These are phyloP conservation scores for Pezicula rhizophila DNA, from an alignment of 2,329 filamentous ascomycete genomes.

Conservation along the genomic window DNA sequence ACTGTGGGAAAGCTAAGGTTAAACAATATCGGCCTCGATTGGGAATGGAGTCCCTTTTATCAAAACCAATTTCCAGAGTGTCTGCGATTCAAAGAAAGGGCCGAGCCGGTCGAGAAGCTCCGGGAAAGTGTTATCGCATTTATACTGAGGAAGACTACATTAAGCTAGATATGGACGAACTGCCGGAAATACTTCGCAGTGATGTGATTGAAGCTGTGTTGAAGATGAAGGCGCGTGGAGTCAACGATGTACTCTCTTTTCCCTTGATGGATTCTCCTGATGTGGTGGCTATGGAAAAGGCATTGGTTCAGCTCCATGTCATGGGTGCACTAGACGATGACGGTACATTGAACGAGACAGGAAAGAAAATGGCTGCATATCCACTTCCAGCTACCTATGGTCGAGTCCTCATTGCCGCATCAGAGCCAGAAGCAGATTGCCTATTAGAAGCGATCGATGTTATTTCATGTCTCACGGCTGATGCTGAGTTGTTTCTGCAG, in stretches of 20 bases:
- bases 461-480: constrained; percentile 57
- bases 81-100: constrained; percentile 88
- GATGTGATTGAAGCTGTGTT: constrained; percentile 82
- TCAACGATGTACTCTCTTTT: constrained; percentile 75
- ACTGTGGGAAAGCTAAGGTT: constrained; percentile 89
- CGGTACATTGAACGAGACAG: constrained; percentile 67
- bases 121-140: constrained; percentile 82
- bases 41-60: constrained; percentile 83
- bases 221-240: constrained; percentile 88
- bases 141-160: constrained; percentile 78
- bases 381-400: constrained; percentile 78
- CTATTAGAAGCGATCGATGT: constrained; percentile 82
- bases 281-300: constrained; percentile 71
- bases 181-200: constrained; percentile 84
- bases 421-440: constrained; percentile 63
- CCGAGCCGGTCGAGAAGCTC: constrained; percentile 85
- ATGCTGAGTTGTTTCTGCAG: constrained; percentile 57
- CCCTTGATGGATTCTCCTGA: constrained; percentile 80
- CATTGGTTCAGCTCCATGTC: constrained; percentile 71
- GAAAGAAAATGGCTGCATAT: constrained; percentile 72
- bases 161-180: constrained; percentile 63
- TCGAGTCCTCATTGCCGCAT: constrained; percentile 75
- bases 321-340: constrained; percentile 69
- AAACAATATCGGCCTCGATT: constrained; percentile 83
- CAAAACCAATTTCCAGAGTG: constrained; percentile 87